phyloP scores from a whole-genome alignment of 352 stramenopile genomes.

The Peronospora belbahrii region DNA sequence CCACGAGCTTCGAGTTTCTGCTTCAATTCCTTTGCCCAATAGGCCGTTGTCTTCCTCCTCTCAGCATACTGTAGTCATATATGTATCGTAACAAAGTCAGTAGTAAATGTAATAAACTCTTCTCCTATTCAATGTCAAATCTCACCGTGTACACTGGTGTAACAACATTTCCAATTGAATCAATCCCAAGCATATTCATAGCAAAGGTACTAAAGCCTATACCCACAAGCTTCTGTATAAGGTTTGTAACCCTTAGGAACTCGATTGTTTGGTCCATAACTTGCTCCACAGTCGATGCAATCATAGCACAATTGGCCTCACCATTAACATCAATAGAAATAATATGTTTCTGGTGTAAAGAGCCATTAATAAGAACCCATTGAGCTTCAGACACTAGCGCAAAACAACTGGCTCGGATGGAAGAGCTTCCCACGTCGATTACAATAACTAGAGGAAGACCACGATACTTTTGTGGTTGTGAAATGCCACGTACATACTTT shows the following conservation, averaged over 20 bases:
- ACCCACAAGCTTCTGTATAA: slow-evolving; percentile 44
- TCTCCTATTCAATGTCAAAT: background rate
- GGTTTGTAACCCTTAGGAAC: slow-evolving; percentile 40
- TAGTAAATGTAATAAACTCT: background rate
- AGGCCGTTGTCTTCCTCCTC: slow-evolving; percentile 35
- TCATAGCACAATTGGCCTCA: slow-evolving; percentile 42
- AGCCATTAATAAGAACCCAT: slow-evolving; percentile 58
- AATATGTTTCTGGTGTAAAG: slow-evolving; percentile 53
- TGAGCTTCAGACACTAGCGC: slow-evolving; percentile 34
- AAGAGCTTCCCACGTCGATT: slow-evolving; percentile 91
- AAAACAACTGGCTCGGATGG: slow-evolving; percentile 87
- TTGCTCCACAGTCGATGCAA: slow-evolving; percentile 43
- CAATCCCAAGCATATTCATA: slow-evolving; percentile 90
- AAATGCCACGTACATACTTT: slow-evolving; percentile 21
- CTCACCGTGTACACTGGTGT: slow-evolving; percentile 75
- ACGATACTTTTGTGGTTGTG: slow-evolving; percentile 37
- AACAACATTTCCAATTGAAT: slow-evolving; percentile 53
- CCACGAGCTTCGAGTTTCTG: slow-evolving; percentile 31
- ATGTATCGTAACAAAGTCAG: background rate
- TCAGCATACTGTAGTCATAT: slow-evolving; percentile 48
- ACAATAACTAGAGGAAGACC: slow-evolving; percentile 55
- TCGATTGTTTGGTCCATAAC: slow-evolving; percentile 37
- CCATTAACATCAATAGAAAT: slow-evolving; percentile 44
- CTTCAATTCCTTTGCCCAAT: slow-evolving; percentile 43
- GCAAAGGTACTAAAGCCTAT: slow-evolving; percentile 91